Conservation (phyloP, 768 basidiomycete species). For the Thelephora aurantiotincta region DNA sequence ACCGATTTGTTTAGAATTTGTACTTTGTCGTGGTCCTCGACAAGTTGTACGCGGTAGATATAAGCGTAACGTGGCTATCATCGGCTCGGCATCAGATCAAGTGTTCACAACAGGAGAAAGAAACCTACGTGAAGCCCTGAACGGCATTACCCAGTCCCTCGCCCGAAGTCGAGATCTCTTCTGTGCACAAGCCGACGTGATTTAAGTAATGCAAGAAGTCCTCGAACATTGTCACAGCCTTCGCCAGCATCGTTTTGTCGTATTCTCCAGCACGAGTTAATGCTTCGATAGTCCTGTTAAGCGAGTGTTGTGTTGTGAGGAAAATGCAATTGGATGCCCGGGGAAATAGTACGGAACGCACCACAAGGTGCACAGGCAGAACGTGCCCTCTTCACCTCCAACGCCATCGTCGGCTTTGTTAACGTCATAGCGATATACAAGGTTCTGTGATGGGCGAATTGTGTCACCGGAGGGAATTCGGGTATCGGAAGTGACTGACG, state of each 20-base stretch:
- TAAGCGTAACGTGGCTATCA: constrained; percentile 64
- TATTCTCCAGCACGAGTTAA: constrained; percentile 78
- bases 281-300: constrained; percentile 72
- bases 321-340: not conserved
- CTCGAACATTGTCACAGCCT: constrained; percentile 82
- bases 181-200: constrained; percentile 77
- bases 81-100: not conserved
- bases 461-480: not conserved
- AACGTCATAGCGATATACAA: constrained; percentile 86
- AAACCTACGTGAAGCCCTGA: constrained; percentile 75
- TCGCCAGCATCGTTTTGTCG: constrained; percentile 48
- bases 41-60: constrained; percentile 74
- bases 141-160: constrained; percentile 83
- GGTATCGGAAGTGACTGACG: constrained; percentile 21
- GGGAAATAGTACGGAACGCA: constrained; percentile 10
- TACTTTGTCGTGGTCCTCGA: constrained; percentile 38
- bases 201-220: constrained; percentile 75
- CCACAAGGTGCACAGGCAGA: constrained; percentile 82
- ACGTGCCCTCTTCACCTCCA: constrained; percentile 91
- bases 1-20: constrained; percentile 8
- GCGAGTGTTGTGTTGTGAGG: not conserved
- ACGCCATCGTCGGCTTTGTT: constrained; percentile 82
- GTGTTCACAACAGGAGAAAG: not conserved
- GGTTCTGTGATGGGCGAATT: constrained; percentile 32
- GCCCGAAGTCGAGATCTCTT: constrained; percentile 75